These are phyloP conservation scores for Gossypium sturtianum DNA, from an alignment of 345 rosid genomes.

Conservation along the genomic window DNA sequence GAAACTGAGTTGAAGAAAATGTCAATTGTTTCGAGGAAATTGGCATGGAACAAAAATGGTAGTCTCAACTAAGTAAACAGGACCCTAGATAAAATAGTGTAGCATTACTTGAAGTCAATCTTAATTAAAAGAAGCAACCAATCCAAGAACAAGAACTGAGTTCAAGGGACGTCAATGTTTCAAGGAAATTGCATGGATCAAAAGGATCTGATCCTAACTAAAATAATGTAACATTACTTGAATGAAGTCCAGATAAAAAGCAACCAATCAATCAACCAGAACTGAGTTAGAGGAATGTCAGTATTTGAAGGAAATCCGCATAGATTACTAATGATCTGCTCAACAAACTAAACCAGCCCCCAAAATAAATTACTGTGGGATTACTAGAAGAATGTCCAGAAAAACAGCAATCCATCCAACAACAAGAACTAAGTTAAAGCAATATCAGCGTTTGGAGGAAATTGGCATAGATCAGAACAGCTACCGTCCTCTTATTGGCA, in stretches of 20 bases:
- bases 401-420: neutral
- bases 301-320: neutral
- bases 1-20: neutral
- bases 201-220: neutral
- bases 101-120: neutral
- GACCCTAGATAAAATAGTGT: neutral
- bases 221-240: neutral
- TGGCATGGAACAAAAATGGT: neutral
- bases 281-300: neutral
- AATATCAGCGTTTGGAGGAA: too few species aligned
- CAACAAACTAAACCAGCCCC: neutral
- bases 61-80: neutral
- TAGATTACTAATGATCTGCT: neutral
- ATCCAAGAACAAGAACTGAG: neutral
- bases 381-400: neutral
- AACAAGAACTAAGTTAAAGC: neutral
- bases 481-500: neutral
- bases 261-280: neutral
- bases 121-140: neutral
- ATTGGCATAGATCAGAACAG: neutral
- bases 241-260: neutral
- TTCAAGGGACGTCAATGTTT: neutral
- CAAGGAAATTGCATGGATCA: neutral
- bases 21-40: neutral
- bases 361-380: neutral